Percentiles rank a stretch among this genome's conserved stretches.
Conservation (phyloP, 2,329 filamentous ascomycete species). For the Periglandula ipomoeae region DNA sequence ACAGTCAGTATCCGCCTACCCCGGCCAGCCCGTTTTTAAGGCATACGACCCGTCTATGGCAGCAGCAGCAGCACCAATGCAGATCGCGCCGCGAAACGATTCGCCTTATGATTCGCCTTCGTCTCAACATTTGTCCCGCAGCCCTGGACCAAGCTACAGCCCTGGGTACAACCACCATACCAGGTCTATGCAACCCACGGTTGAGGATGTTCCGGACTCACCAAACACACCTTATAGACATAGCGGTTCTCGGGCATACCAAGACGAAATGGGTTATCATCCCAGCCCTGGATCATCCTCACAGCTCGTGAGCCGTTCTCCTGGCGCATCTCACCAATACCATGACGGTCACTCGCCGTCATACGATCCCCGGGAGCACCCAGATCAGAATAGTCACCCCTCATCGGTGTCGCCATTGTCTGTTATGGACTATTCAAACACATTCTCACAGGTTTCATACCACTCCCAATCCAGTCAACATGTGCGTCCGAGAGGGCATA, state of each 20-base stretch:
- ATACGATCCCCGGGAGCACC: slow-evolving; percentile 15
- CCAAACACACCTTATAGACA: slow-evolving; percentile 22
- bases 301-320: slow-evolving; percentile 30
- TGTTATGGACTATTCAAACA: slow-evolving; percentile 26
- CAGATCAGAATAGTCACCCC: slow-evolving; percentile 11
- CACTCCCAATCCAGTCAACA: slow-evolving; percentile 20
- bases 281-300: slow-evolving; percentile 33
- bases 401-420: slow-evolving; percentile 22
- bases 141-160: slow-evolving; percentile 37
- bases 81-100: slow-evolving; percentile 17
- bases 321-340: slow-evolving; percentile 20
- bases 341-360: slow-evolving; percentile 12
- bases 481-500: slow-evolving; percentile 21
- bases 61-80: slow-evolving; percentile 24
- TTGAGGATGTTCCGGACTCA: slow-evolving; percentile 55
- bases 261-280: slow-evolving; percentile 32
- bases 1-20: slow-evolving; percentile 39
- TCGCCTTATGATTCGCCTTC: slow-evolving; percentile 26
- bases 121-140: slow-evolving; percentile 42
- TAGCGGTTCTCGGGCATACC: slow-evolving; percentile 13
- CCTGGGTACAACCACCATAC: slow-evolving; percentile 34
- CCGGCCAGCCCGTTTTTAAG: slow-evolving; percentile 44
- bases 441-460: slow-evolving; percentile 18
- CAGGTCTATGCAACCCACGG: slow-evolving; percentile 50
- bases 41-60: slow-evolving; percentile 39